Evolutionary conservation across 768 basidiomycete genomes (phyloP), one percentile per base, ranked within the genome.

Genomic region (Mycena sanguinolenta): DNA sequence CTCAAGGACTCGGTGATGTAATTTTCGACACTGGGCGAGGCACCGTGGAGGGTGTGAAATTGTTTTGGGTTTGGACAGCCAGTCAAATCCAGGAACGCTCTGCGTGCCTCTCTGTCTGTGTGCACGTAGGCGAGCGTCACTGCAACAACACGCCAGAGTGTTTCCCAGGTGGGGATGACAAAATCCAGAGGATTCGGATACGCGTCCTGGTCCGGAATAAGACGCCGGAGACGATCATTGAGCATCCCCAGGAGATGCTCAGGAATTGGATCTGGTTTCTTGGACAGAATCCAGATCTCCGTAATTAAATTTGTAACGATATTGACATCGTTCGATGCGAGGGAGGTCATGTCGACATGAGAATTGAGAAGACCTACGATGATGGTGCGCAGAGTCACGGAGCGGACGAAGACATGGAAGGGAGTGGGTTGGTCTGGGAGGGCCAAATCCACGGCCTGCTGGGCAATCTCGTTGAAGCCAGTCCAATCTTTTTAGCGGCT

Each of bases 81-180:
- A 21, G 82, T 76, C 53, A 89, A 82, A 8, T 79, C 77, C 4
- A 75, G 60, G 64, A 91, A 84, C 0, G 78, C 75, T 12, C 77
- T 55, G 38, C 70, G 57, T 12, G 73, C 68, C 0, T 67, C 65
- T 12, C 72, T 67, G 17, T 81, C 73, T 5, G 80, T 66, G n/a
- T 80, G 77, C 16, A 82, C 77, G 58, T 84, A 78, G 1, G 86
- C 84, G 0, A 86, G 75, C 0, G 80, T 74, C 8, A 80, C 79
- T 2, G 89, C 89, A 60, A 89, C 80, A 27, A 91, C 84, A 16
- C 89, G 84, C 91, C 91, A 91, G 53, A 91, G 77, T 0, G 87
- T 88, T 74, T 91, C 91, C 82, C 88, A n/a, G n/a, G n/a, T n/a
- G n/a, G n/a, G n/a, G n/a, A n/a, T n/a, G n/a, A n/a, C n/a, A n/a